phyloP scores from a whole-genome alignment of 2,329 filamentous ascomycete genomes.

The Aspergillus udagawae region DNA sequence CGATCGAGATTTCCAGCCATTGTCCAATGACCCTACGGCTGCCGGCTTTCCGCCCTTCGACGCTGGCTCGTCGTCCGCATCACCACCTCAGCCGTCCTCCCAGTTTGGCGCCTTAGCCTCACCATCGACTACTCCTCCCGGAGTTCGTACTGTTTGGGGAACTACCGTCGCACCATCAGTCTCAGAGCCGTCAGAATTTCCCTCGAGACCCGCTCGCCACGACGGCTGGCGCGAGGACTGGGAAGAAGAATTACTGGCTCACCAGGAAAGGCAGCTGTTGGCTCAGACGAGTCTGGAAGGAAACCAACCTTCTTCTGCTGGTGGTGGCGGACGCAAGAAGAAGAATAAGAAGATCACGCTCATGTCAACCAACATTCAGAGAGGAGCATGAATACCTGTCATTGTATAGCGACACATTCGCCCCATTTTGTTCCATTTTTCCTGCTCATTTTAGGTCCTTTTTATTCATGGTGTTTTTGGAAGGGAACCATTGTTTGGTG shows the following conservation, averaged over 20 bases:
- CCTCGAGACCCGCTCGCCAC: constrained; percentile 44
- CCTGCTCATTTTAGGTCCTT: neutral
- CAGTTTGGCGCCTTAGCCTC: constrained; percentile 59
- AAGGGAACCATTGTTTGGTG: neutral
- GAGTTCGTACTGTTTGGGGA: constrained; percentile 85
- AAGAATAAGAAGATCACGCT: constrained; percentile 66
- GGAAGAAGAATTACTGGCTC: constrained; percentile 70
- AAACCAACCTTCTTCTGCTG: constrained; percentile 16
- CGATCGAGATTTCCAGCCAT: constrained; percentile 62
- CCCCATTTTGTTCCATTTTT: neutral
- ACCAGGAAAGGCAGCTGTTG: constrained; percentile 51
- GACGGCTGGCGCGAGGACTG: constrained; percentile 86
- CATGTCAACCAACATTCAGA: constrained; percentile 62
- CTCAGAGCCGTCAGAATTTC: constrained; percentile 52
- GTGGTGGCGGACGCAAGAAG: constrained; percentile 52
- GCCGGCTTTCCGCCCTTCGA: constrained; percentile 26
- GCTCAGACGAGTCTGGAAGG: constrained; percentile 43
- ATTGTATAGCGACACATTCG: neutral
- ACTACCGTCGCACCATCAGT: constrained; percentile 62
- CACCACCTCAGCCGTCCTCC: constrained; percentile 39
- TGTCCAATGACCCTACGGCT: constrained; percentile 39
- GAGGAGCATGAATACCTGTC: constrained; percentile 47
- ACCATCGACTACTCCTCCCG: constrained; percentile 75
- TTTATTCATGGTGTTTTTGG: neutral
- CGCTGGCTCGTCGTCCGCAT: constrained; percentile 33